Percentiles rank a stretch among this genome's conserved stretches.
Evolutionary conservation across 2,329 filamentous ascomycete genomes (phyloP).

Genomic region (Penicillium psychrosexuale): DNA sequence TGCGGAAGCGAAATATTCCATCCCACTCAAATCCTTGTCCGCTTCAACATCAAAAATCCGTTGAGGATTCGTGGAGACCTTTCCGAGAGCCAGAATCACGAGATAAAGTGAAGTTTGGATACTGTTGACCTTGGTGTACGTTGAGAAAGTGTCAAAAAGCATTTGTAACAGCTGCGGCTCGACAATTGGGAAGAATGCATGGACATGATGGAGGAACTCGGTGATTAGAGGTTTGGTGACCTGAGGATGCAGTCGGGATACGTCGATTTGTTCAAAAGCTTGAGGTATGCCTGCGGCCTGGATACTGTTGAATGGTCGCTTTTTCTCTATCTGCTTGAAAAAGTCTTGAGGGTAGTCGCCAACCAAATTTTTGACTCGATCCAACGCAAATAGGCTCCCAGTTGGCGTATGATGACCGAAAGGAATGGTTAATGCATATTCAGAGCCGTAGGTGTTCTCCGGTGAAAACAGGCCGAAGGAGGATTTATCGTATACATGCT

Average conservation of each 20-base stretch:
- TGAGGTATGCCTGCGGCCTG: background rate
- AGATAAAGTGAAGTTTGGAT: constrained; percentile 15
- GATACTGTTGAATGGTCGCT: constrained; percentile 7
- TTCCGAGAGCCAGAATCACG: constrained; percentile 13
- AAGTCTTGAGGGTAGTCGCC: constrained; percentile 20
- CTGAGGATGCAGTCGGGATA: background rate
- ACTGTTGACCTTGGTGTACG: constrained; percentile 4
- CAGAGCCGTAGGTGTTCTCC: background rate
- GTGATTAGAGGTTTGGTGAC: constrained; percentile 9
- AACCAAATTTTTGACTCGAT: constrained; percentile 13
- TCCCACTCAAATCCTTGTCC: constrained; percentile 2
- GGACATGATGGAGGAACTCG: constrained; percentile 13
- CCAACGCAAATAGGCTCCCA: constrained; percentile 13
- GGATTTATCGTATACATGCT: background rate
- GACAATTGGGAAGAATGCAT: constrained; percentile 15
- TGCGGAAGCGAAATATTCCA: constrained; percentile 18
- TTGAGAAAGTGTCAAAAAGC: constrained; percentile 11
- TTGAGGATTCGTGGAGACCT: constrained; percentile 8
- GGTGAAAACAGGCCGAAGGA: background rate
- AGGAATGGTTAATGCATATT: constrained; percentile 14
- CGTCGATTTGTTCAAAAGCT: constrained; percentile 3
- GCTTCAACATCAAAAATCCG: constrained; percentile 12
- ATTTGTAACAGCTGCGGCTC: constrained; percentile 7
- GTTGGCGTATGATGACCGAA: constrained; percentile 14
- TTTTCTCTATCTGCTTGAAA: constrained; percentile 15